Conservation (phyloP, 345 rosid species). For the Acer campestre region DNA sequence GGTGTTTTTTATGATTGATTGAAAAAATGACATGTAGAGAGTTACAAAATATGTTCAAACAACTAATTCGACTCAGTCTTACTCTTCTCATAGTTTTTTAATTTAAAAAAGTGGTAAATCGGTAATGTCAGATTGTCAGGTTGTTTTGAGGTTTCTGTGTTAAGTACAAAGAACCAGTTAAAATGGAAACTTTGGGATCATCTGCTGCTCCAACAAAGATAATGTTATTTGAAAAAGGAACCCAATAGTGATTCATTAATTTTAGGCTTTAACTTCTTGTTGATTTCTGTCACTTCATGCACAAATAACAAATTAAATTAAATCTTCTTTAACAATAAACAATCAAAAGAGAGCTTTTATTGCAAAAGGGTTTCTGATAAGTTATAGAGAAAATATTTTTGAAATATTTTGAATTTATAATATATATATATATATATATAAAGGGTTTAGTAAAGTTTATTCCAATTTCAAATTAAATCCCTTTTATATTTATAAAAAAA, state of each 20-base stretch:
- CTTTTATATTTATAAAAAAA: not conserved
- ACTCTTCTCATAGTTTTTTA: not conserved
- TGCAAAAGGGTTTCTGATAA: too few relatives aligned
- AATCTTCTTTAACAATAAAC: too few relatives aligned
- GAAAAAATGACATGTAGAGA: not conserved
- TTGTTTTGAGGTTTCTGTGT: not conserved
- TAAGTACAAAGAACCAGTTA: not conserved
- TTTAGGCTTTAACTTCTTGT: too few relatives aligned
- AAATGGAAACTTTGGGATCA: too few relatives aligned
- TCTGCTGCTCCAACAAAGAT: too few relatives aligned
- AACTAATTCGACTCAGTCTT: not conserved
- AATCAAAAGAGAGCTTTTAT: not conserved
- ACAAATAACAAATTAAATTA: too few relatives aligned
- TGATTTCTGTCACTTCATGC: too few relatives aligned
- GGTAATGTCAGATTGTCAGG: not conserved
- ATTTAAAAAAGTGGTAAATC: not conserved
- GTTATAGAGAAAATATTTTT: too few relatives aligned
- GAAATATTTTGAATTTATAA: too few relatives aligned
- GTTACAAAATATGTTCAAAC: not conserved
- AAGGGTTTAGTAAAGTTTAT: not conserved
- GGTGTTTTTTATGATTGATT: conserved; percentile 7
- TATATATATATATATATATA: not conserved
- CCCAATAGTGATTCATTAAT: too few relatives aligned
- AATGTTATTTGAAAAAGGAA: too few relatives aligned
- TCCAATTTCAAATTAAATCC: not conserved